Base-by-base conservation (phyloP, 225 moss, liverwort and hornwort species). In the Antitrichia curtipendula region DNA sequence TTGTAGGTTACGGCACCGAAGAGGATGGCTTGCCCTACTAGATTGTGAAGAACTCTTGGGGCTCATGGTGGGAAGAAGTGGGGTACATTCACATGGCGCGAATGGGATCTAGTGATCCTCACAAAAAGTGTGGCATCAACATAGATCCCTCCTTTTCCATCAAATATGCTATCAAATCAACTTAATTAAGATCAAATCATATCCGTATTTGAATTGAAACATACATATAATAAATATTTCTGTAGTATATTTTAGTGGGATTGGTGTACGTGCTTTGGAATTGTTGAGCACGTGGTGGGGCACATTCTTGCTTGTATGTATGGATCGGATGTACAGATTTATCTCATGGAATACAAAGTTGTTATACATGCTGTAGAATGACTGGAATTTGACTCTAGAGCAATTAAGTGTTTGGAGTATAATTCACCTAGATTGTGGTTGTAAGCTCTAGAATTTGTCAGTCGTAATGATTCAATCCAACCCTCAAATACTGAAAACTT, bases 31-130 rank as follows among this genome's bases (percentile, higher is more conserved):
- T 52, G 3, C 81, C 92, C 63, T 97, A 95, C 81, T 95, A 95
- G 97, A 88, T 95, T 47, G 88, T 96, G 27, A 96, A 94, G 84
- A 97, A 97, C 31, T 97, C 97, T 12, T 96, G 96, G 96, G 95
- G 96, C 47, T 59, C 66, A 1, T 84, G 22, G 21, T 97, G 96
- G 95, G 95, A 96, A 28, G 96, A 92, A 52, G 68, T 25, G 1
- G 95, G 97, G 3, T 96, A 87, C 87, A 84, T 96, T 2, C 94
- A 94, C 34, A 94, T 97, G 92, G 72, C 84, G 54, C 82, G 82
- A 61, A 75, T 75, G 76, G 88, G 52, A 87, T 86, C 64, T 57
- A 45, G 16, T 45, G 66, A 66, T 21, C 75, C 76, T 15, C 13
- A 2, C 1, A 76, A 76, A 8, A 75, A 16, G 7, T 96, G 97